Percentiles rank a stretch among this genome's conserved stretches.
Conservation (phyloP, 225 moss, liverwort and hornwort genomes). For the Bryum argenteum region DNA sequence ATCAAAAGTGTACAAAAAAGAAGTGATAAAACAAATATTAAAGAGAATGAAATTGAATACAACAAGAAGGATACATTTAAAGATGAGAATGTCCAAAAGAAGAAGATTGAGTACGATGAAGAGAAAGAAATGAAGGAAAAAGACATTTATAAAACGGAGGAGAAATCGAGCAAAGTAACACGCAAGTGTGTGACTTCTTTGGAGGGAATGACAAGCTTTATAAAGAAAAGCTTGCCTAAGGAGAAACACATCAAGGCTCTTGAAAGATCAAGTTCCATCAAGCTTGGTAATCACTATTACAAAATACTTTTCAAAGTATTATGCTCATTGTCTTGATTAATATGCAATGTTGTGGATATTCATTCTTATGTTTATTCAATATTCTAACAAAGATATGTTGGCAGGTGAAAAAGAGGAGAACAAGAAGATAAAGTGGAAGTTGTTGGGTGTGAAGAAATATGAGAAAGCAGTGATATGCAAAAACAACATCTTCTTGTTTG, state of each 20-base stretch:
- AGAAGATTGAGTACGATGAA: background rate
- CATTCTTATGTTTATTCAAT: no score
- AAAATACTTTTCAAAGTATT: no score
- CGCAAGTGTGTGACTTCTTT: conserved; percentile 33
- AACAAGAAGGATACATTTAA: background rate
- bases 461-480: conserved; percentile 27
- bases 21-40: background rate
- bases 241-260: conserved; percentile 26
- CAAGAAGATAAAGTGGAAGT: conserved; percentile 26
- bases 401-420: background rate
- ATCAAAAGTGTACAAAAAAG: background rate
- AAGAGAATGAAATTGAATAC: background rate
- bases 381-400: no score
- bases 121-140: background rate
- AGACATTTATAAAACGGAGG: background rate
- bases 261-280: background rate
- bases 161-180: conserved; percentile 11
- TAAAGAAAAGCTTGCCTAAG: conserved; percentile 27
- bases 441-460: background rate
- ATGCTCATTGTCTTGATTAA: background rate
- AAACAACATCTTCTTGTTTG: conserved; percentile 29
- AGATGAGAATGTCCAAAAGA: background rate
- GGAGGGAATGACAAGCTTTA: conserved; percentile 43
- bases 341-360: no score
- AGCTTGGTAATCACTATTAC: background rate